Evolutionary conservation across 2,329 filamentous ascomycete genomes (phyloP).

Genomic region (Bipolaris oryzae): DNA sequence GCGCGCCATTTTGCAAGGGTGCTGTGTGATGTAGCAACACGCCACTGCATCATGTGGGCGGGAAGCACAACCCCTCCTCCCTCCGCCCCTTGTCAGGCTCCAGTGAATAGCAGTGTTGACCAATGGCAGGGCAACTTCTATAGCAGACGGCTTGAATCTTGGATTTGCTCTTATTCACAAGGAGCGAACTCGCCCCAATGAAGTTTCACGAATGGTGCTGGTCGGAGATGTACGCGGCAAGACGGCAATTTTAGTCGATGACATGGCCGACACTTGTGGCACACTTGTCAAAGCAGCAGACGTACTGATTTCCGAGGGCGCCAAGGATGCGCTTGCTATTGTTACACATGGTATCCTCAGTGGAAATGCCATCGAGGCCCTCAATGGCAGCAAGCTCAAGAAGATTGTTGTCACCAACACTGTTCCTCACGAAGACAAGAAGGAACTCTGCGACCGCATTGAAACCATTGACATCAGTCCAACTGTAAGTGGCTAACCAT

Average conservation of each 20-base stretch:
- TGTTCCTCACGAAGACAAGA: conserved; percentile 80
- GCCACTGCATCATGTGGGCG: conserved; percentile 1
- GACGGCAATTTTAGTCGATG: conserved; percentile 93
- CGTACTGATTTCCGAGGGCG: conserved; percentile 79
- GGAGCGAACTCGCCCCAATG: conserved; percentile 87
- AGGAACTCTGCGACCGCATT: conserved; percentile 76
- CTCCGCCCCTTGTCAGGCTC: neutral
- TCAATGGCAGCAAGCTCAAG: conserved; percentile 78
- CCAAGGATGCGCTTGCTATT: conserved; percentile 87
- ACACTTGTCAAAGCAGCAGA: conserved; percentile 87
- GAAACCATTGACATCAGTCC: conserved; percentile 92
- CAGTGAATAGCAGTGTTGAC: conserved; percentile 20
- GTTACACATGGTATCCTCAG: conserved; percentile 93
- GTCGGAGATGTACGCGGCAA: conserved; percentile 91
- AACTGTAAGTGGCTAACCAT: conserved; percentile 58
- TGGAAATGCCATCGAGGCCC: conserved; percentile 82
- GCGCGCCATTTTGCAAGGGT: conserved; percentile 1
- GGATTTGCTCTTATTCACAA: conserved; percentile 97
- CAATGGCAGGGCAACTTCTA: conserved; percentile 73
- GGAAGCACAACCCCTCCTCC: conserved; percentile 1
- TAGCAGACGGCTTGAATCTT: conserved; percentile 88
- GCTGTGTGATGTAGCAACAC: neutral
- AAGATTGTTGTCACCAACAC: conserved; percentile 91
- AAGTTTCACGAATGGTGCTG: conserved; percentile 93
- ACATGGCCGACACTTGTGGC: conserved; percentile 97